Conservation (phyloP, 2,329 filamentous ascomycete species). For the Hypocrella siamensis region DNA sequence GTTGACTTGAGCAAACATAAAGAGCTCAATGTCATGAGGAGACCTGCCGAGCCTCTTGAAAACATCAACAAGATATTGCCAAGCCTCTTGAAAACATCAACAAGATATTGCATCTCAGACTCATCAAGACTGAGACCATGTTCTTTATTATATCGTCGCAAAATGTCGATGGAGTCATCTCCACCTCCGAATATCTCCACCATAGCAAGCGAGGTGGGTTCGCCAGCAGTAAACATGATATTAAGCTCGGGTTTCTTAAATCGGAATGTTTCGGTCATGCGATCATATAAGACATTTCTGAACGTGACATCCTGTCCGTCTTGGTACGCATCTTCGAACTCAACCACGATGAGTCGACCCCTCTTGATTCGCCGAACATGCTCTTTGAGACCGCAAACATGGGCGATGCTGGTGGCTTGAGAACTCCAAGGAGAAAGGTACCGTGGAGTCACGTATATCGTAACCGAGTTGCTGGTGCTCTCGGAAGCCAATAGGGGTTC, state of each 20-base stretch:
- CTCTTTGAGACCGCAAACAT: conserved; percentile 69
- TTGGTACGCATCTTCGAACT: conserved; percentile 31
- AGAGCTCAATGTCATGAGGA: conserved; percentile 84
- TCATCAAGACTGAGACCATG: conserved; percentile 77
- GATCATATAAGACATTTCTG: conserved; percentile 67
- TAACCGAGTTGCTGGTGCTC: conserved; percentile 28
- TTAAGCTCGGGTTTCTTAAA: conserved; percentile 51
- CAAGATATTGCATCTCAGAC: conserved; percentile 83
- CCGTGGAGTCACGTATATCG: conserved; percentile 64
- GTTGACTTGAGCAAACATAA: conserved; percentile 99
- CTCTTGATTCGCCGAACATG: conserved; percentile 68
- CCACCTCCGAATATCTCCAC: conserved; percentile 57
- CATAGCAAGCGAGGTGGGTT: conserved; percentile 48
- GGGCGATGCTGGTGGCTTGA: conserved; percentile 83
- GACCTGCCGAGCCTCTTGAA: conserved; percentile 34
- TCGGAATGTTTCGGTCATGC: conserved; percentile 83
- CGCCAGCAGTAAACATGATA: conserved; percentile 61
- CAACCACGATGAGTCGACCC: conserved; percentile 61
- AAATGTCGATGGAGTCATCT: conserved; percentile 49
- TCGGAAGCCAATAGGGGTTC: conserved; percentile 11
- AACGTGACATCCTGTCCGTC: conserved; percentile 35
- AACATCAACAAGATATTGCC: no score
- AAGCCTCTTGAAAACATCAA: conserved; percentile 43
- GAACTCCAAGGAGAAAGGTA: conserved; percentile 96
- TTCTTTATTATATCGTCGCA: conserved; percentile 70